A percentile compares a stretch with the other conserved stretches of the same genome.
phyloP scores from a whole-genome alignment of 2,329 filamentous ascomycete species.

The Lasiodiplodia sp. region DNA sequence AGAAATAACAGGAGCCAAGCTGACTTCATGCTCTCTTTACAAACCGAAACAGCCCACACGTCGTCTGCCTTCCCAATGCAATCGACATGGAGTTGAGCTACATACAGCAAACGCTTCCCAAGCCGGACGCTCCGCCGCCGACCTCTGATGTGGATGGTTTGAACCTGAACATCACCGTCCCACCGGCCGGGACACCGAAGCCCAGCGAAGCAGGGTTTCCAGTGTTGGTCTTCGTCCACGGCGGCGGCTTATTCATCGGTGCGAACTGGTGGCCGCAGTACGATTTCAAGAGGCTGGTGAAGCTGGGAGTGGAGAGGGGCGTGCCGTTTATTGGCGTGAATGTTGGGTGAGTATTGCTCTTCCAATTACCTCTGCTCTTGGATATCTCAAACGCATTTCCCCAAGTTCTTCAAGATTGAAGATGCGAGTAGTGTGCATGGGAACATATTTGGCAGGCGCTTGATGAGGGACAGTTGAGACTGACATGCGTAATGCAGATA shows the following conservation, averaged over 20 bases:
- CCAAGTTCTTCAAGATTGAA: not conserved
- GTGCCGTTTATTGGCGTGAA: slow-evolving; percentile 56
- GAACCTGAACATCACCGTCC: slow-evolving; percentile 61
- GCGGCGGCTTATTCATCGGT: slow-evolving; percentile 59
- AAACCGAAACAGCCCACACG: slow-evolving; percentile 43
- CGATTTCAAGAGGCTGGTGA: slow-evolving; percentile 55
- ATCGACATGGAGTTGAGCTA: slow-evolving; percentile 57
- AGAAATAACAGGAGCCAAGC: not conserved
- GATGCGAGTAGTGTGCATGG: not conserved
- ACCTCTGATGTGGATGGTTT: slow-evolving; percentile 60
- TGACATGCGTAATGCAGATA: slow-evolving; percentile 35
- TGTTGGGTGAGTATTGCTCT: slow-evolving; percentile 54
- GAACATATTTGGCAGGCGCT: rapidly evolving
- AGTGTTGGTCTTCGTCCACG: slow-evolving; percentile 62
- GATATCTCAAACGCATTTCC: not conserved
- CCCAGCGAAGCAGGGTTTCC: slow-evolving; percentile 48
- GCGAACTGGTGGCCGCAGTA: slow-evolving; percentile 63
- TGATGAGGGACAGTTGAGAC: not conserved
- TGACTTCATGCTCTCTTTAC: slow-evolving; percentile 29
- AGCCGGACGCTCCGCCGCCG: slow-evolving; percentile 34
- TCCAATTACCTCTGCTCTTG: not conserved
- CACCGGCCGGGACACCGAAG: slow-evolving; percentile 39
- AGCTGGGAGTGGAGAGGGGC: slow-evolving; percentile 51
- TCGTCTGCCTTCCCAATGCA: slow-evolving; percentile 50
- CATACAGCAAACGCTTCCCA: slow-evolving; percentile 57